Base-by-base conservation (phyloP, 1,139 yeast species). In the Arxiozyma telluris region DNA sequence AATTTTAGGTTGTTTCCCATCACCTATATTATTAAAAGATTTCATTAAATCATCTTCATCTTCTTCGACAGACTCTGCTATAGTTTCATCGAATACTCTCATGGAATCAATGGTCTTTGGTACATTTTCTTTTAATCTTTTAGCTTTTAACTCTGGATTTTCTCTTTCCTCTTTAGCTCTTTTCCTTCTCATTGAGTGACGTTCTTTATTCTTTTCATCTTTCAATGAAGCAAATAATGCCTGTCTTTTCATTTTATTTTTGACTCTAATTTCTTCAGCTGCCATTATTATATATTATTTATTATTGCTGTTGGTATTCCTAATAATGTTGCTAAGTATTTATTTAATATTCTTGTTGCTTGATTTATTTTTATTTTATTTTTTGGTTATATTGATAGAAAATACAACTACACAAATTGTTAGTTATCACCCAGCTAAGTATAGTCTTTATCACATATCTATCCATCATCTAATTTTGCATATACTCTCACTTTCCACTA, bases 11-110 rank as follows among this genome's bases (percentile, higher is more conserved):
- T 71, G 71, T 44, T 50, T 48, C 39, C 61, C 65, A 8, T 54
- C 59, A 39, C 52, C 51, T 47, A 57, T 58, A 38, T 56, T 60
- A 54, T 66, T 62, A 53, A 67, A 65, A 44, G 54, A 63, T 55
- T 57, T 61, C 58, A 61, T 59, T 47, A 66, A 65, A 66, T 91
- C 96, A 56, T 84, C 64, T 3, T 85, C 75, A 66, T 90, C 96
- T 56, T 83, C 64, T 45, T 58, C 91, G 22, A 93, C 95, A 67
- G 87, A 96, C 15, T 64, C 63, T 30, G 64, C 68, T 18, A 90
- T 86, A 1, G 97, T 88, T 70, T 93, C 98, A 71, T 93, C 98
- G 61, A 71, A 93, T 0, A 85, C 94, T 67, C 98, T 77, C 76
- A 88, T 89, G 56, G 83, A 78, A 63, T 93, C 98, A 53, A 91